Evolutionary conservation across 257 asterid species (phyloP), one percentile per base, ranked within the genome.

Genomic region (Oldenlandia corymbosa): DNA sequence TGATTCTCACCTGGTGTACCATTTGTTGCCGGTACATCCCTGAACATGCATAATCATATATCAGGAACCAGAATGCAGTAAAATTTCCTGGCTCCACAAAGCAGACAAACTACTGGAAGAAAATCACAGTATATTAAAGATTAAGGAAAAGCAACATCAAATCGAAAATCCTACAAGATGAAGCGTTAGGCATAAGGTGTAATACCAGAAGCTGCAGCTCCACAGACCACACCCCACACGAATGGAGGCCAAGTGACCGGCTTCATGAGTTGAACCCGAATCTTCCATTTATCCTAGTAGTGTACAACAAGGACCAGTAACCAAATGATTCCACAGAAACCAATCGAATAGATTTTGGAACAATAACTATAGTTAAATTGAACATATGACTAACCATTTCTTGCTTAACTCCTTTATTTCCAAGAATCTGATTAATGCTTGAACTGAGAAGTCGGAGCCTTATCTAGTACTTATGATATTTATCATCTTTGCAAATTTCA

Each of bases 211-310:
- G 98, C 96, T 50, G 98, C 96, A 73, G 98, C 98, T 54, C 98
- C 98, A 71, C 98, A 91, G 67, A 88, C 98, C 68, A 91, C 91
- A 24, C 98, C 98, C 96, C 98, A 91, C 41, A 91, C 46, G 66
- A 91, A 95, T 23, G 96, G 98, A 67, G 98, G 98, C 98, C 98
- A 88, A 53, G 98, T 91, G 56, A 91, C 95, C 20, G 96, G 96
- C 73, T 91, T 91, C n/a, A 81, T 88, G 54, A 91, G 94, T 71
- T 91, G 98, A 75, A 91, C 82, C 59, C 95, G 85, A 48, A 91
- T 91, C 76, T 86, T 91, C 98, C 96, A 91, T 74, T 63, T 91
- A 73, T 91, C 78, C 98, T 91, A 78, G 41, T 55, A 34, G 4
- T 34, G 47, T 61, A 60, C n/a, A n/a, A 58, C 42, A 23, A 48